These are phyloP conservation scores for Colletotrichum sp. DNA, from an alignment of 2,329 filamentous ascomycete genomes.

Conservation along the genomic window DNA sequence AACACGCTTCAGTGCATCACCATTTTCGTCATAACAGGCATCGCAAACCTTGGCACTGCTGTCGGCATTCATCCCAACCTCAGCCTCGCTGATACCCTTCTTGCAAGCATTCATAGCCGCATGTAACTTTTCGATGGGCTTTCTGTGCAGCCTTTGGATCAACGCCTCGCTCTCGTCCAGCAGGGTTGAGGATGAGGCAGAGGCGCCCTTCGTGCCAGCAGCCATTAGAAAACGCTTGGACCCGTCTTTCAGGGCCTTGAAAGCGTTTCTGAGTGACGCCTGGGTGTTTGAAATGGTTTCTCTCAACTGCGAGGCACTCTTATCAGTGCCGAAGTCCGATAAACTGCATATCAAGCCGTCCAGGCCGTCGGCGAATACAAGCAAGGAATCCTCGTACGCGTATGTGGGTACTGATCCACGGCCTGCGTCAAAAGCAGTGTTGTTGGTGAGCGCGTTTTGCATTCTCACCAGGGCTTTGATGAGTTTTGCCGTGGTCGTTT, in stretches of 20 bases:
- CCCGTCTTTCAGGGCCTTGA: neutral
- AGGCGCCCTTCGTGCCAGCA: neutral
- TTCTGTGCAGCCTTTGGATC: neutral
- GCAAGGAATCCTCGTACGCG: slow-evolving; percentile 11
- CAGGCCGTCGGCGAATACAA: slow-evolving; percentile 3
- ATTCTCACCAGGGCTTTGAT: neutral
- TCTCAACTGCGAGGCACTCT: neutral
- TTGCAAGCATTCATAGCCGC: neutral
- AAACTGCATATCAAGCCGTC: neutral
- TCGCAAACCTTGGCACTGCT: neutral
- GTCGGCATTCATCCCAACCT: neutral
- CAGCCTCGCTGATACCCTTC: neutral
- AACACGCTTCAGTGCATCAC: neutral
- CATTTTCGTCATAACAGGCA: neutral
- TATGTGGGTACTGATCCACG: slow-evolving; percentile 5
- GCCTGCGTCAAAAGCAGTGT: slow-evolving; percentile 2
- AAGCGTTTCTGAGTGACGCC: neutral
- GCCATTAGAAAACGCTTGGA: neutral
- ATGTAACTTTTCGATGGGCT: neutral
- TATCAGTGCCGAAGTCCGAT: neutral
- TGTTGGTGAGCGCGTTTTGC: slow-evolving; percentile 16
- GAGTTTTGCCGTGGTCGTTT: neutral
- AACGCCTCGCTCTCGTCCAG: neutral
- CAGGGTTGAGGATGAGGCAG: neutral
- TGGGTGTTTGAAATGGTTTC: neutral